Evolutionary conservation across 257 asterid species (phyloP).

Genomic region (Solanum pinnatisectum): DNA sequence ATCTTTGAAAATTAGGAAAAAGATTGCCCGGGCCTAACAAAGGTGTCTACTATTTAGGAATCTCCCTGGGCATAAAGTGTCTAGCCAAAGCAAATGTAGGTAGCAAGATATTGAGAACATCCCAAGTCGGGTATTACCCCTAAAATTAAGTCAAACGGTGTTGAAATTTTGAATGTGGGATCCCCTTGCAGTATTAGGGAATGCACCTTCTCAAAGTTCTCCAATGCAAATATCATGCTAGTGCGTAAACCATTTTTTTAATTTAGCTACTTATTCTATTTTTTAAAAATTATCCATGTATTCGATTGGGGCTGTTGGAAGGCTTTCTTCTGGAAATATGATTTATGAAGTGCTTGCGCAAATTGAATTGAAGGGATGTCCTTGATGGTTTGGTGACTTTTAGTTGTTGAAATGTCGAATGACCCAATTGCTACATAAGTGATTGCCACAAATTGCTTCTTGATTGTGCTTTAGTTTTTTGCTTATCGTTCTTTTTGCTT

Average conservation of each 20-base stretch:
- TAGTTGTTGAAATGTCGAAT: neutral
- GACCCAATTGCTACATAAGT: neutral
- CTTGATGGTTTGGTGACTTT: neutral
- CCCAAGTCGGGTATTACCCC: neutral
- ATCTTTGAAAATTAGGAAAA: neutral
- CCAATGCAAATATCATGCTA: neutral
- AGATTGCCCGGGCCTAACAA: neutral
- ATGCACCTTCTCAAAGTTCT: neutral
- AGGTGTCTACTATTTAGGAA: neutral
- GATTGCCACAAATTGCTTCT: neutral
- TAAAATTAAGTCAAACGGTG: neutral
- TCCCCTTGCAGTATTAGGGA: neutral
- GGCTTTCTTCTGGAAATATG: neutral
- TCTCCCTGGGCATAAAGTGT: neutral
- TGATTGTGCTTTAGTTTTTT: neutral
- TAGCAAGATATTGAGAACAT: neutral
- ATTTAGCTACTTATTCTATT: neutral
- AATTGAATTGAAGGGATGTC: neutral
- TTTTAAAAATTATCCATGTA: neutral
- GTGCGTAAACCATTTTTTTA: neutral
- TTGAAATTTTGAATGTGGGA: neutral
- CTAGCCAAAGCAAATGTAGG: neutral
- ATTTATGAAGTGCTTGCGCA: neutral
- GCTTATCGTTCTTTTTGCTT: neutral
- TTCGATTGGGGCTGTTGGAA: neutral